A percentile compares a stretch with the other conserved stretches of the same genome.
phyloP scores from a whole-genome alignment of 129 eudicot genomes.

The Flaveria trinervia region DNA sequence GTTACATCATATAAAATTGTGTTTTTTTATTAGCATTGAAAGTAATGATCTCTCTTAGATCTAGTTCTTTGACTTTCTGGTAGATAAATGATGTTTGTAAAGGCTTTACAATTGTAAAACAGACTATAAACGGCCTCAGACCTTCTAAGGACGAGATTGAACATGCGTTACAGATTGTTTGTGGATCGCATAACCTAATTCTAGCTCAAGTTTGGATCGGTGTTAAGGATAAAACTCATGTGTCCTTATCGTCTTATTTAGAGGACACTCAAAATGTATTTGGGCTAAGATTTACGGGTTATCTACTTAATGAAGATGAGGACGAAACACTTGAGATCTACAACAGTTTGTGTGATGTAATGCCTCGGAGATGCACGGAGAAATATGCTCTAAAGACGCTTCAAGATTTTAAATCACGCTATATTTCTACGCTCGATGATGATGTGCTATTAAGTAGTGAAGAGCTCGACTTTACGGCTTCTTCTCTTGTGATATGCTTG shows the following conservation, averaged over 20 bases:
- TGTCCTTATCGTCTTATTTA: constrained; percentile 7
- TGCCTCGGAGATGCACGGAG: too few species aligned
- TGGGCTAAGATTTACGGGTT: constrained; percentile 12
- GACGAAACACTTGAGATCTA: too few species aligned
- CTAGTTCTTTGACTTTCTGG: not conserved
- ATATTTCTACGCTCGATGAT: too few species aligned
- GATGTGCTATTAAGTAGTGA: not conserved
- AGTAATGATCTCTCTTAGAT: too few species aligned
- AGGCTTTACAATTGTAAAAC: not conserved
- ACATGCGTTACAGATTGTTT: not conserved
- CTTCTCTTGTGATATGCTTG: constrained; percentile 1
- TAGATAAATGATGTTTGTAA: not conserved
- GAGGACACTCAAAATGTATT: not conserved
- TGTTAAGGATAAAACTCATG: not conserved
- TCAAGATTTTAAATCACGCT: not conserved
- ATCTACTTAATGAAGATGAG: not conserved
- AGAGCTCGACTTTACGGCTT: too few species aligned
- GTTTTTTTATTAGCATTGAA: not conserved
- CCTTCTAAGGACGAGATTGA: not conserved
- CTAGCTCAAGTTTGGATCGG: constrained; percentile 23
- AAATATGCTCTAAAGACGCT: not conserved
- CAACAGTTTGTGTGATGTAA: too few species aligned
- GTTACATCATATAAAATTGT: too few species aligned
- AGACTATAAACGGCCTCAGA: constrained; percentile 12
- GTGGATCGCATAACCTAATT: not conserved